Conservation (phyloP, 345 rosid species). For the Lumnitzera littorea region DNA sequence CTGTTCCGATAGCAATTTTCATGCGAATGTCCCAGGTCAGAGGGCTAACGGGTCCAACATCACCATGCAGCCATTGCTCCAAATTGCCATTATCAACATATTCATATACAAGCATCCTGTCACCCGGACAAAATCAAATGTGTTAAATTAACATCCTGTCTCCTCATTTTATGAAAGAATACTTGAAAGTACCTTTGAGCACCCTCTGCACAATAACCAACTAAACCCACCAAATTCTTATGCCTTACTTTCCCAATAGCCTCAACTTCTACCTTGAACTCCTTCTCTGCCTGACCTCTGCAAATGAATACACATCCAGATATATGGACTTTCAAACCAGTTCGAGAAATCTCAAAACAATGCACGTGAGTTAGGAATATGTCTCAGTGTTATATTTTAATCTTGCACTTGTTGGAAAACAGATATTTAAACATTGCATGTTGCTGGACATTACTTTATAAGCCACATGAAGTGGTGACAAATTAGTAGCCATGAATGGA, state of each 20-base stretch:
- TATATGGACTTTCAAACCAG: too few relatives aligned
- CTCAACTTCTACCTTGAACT: conserved; percentile 92
- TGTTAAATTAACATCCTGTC: background rate
- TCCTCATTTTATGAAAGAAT: background rate
- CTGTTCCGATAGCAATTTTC: conserved; percentile 89
- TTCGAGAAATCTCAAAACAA: too few relatives aligned
- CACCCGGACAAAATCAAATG: background rate
- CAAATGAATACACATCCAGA: conserved; percentile 1
- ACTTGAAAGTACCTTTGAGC: conserved; percentile 55
- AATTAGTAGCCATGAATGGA: too few relatives aligned
- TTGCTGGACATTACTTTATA: too few relatives aligned
- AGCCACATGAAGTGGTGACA: too few relatives aligned
- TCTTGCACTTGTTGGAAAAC: too few relatives aligned
- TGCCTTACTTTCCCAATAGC: conserved; percentile 96
- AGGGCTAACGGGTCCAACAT: conserved; percentile 80
- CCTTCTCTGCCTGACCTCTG: conserved; percentile 97
- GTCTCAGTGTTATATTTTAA: too few relatives aligned
- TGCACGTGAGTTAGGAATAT: too few relatives aligned
- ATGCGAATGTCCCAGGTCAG: conserved; percentile 87
- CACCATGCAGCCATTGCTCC: conserved; percentile 98
- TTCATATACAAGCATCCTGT: conserved; percentile 94
- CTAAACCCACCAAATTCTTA: conserved; percentile 85
- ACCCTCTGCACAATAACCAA: conserved; percentile 88
- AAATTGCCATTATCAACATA: conserved; percentile 85
- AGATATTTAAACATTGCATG: too few relatives aligned